Evolutionary conservation across 176 grass and related monocot species (phyloP).

Genomic region (Canna indica): DNA sequence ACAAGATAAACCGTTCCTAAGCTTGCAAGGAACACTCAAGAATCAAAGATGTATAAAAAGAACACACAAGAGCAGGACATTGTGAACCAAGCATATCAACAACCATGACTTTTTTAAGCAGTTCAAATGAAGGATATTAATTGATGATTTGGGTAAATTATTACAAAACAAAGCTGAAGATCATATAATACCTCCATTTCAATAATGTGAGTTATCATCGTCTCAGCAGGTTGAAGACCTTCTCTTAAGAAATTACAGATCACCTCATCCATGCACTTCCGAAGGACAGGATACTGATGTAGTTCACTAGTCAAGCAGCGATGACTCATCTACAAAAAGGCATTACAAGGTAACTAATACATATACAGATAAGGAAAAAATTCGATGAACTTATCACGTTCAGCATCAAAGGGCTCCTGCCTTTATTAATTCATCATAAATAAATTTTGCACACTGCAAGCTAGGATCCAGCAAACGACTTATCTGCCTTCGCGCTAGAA

Average conservation of each 20-base stretch:
- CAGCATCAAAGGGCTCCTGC: conserved; percentile 19
- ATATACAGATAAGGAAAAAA: neutral
- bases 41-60: too few species aligned
- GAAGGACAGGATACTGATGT: conserved; percentile 65
- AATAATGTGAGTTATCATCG: conserved; percentile 95
- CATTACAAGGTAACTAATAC: neutral
- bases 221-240: conserved; percentile 71
- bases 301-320: conserved; percentile 71
- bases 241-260: conserved; percentile 88
- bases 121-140: too few species aligned
- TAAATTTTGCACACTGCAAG: conserved; percentile 89
- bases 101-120: too few species aligned
- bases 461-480: conserved; percentile 86
- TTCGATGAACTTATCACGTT: neutral
- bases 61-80: too few species aligned
- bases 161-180: neutral
- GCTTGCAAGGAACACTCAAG: too few species aligned
- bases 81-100: too few species aligned
- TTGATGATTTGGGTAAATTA: too few species aligned
- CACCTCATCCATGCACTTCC: conserved; percentile 62
- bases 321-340: conserved; percentile 58
- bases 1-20: too few species aligned
- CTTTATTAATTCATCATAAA: conserved; percentile 93
- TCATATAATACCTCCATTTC: conserved; percentile 63
- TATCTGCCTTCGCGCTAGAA: conserved; percentile 89